Evolutionary conservation across 345 rosid genomes (phyloP).

Genomic region (Trapa bicornis): DNA sequence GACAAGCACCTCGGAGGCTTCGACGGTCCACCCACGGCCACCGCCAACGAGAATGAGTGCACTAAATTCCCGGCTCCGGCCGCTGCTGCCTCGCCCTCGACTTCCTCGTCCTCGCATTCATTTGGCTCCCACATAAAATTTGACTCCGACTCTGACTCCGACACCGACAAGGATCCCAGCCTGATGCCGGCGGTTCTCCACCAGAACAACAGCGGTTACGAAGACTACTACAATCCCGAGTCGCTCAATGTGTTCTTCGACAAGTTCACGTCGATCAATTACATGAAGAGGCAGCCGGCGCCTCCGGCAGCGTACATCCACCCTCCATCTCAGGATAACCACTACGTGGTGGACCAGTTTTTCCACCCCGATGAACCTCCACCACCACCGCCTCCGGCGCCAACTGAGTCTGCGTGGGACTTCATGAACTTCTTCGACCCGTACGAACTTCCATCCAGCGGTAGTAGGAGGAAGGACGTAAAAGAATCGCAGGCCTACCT

Average conservation of each 20-base stretch:
- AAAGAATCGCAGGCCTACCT: background rate
- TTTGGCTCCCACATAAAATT: slow-evolving; percentile 40
- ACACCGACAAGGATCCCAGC: slow-evolving; percentile 21
- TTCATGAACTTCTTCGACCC: slow-evolving; percentile 45
- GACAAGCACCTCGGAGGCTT: slow-evolving; percentile 6
- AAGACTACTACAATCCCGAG: slow-evolving; percentile 11
- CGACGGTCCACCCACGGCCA: slow-evolving; percentile 1
- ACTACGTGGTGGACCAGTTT: slow-evolving; percentile 4
- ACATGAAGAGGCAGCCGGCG: slow-evolving; percentile 6
- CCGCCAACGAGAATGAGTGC: background rate
- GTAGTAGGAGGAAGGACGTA: background rate
- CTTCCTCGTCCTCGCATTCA: slow-evolving; percentile 16
- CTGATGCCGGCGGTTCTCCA: slow-evolving; percentile 8
- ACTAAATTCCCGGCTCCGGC: background rate
- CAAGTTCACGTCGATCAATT: slow-evolving; percentile 3
- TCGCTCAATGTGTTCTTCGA: slow-evolving; percentile 8
- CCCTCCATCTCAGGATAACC: slow-evolving; percentile 1
- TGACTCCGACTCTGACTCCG: slow-evolving; percentile 43
- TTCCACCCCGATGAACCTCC: slow-evolving; percentile 3
- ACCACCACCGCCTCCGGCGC: slow-evolving; percentile 26
- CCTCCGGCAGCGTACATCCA: slow-evolving; percentile 11
- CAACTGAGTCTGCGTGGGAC: slow-evolving; percentile 40
- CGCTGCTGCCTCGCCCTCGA: slow-evolving; percentile 7
- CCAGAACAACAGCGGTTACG: slow-evolving; percentile 7
- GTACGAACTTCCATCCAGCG: slow-evolving; percentile 19